Base-by-base conservation (phyloP, 108 stramenopile species). In the Skeletonema tropicum region DNA sequence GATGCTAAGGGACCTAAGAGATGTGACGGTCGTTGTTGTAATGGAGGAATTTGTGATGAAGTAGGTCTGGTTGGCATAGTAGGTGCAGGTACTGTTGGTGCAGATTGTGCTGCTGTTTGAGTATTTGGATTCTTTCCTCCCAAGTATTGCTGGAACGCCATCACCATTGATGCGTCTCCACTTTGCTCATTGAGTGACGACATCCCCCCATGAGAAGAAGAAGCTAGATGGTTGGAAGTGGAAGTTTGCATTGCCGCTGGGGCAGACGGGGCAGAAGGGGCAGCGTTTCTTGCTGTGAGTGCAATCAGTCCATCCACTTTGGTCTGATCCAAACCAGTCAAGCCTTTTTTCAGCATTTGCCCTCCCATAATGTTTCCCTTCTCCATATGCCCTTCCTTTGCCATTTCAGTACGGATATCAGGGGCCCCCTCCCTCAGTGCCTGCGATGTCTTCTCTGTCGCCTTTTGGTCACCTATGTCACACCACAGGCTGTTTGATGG, bases 381-480 rank as follows among this genome's bases (percentile, higher is more conserved):
- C 33, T 66, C 72, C 35, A 61, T 71, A 8, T 42, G 39, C 14
- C 59, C 69, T 31, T 64, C 70, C 19, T 66, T 60, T 13, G 65
- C 66, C 55, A 87, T 76, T 35, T 87, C 80, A 7, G 64, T 80
- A n/a, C 88, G 83, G 48, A 92, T 86, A 19, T 88, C 85, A 21
- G 89, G 89, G 10, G 89, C 89, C 30, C 89, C 89, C 64, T 93
- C 92, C 33, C 92, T 75, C 64, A 93, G 65, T 3, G 91, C 91
- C 71, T 92, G 91, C 0, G 77, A 77, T 15, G 89, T 90, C 75
- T 92, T 92, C 66, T 88, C 86, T 23, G 71, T 74, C 6, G 92
- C 92, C 32, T 74, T 68, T 45, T 80, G 76, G 69, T 92, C 89
- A 21, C 92, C 92, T 10, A 92, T 84, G 68, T 92, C 89, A 45